Evolutionary conservation across 495 filamentous ascomycete genomes (phyloP).

Genomic region (Baudoinia panamericana): DNA sequence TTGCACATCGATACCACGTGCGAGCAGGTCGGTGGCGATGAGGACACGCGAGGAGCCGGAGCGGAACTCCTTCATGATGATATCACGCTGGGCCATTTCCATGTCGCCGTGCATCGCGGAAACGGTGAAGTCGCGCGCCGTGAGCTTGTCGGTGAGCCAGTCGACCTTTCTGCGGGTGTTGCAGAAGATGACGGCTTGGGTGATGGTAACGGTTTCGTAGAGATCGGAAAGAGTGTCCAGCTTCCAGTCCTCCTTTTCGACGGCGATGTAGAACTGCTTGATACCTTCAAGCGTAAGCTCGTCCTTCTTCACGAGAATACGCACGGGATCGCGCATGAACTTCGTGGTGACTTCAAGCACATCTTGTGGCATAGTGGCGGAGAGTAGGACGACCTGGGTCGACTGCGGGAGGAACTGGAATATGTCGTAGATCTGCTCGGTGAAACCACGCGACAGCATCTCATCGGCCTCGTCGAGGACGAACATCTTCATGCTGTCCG

Average conservation of each 20-base stretch:
- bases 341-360: constrained; percentile 99
- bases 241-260: constrained; percentile 99
- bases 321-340: constrained; percentile 98
- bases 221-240: constrained; percentile 96
- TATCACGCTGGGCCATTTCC: constrained; percentile 91
- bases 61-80: constrained; percentile 99
- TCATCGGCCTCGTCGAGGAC: constrained; percentile 98
- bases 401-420: constrained; percentile 95
- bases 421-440: constrained; percentile 99
- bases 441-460: constrained; percentile 97
- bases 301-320: constrained; percentile 98
- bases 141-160: constrained; percentile 99
- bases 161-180: constrained; percentile 99
- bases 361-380: constrained; percentile 95
- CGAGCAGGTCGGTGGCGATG: constrained; percentile 93
- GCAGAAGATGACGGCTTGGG: constrained; percentile 99
- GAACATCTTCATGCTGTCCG: constrained; percentile 96
- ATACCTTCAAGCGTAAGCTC: constrained; percentile 98
- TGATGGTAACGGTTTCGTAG: constrained; percentile 98
- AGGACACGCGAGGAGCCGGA: constrained; percentile 94
- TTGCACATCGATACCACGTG: constrained; percentile 98
- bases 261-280: constrained; percentile 99
- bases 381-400: constrained; percentile 94
- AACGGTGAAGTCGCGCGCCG: constrained; percentile 94
- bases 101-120: constrained; percentile 99